Conservation (phyloP, 208 protist species). For the Trypanosomatidae sp. region DNA sequence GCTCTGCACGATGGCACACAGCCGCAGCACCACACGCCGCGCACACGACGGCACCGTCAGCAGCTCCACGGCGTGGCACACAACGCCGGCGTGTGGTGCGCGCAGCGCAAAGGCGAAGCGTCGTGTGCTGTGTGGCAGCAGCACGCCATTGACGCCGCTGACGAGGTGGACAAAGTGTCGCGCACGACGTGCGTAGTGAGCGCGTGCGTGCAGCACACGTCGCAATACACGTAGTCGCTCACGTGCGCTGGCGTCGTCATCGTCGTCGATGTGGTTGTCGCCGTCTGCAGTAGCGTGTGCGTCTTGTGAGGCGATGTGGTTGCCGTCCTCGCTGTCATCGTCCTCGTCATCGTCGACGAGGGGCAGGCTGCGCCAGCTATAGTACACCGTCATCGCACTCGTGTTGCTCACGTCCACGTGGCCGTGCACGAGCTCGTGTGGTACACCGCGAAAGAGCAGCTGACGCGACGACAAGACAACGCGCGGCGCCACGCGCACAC, state of each 20-base stretch:
- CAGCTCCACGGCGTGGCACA: slow-evolving; percentile 56
- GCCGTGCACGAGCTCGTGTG: slow-evolving; percentile 45
- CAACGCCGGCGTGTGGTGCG: slow-evolving; percentile 22
- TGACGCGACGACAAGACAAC: slow-evolving; percentile 47
- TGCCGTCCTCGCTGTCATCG: background rate
- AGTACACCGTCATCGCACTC: slow-evolving; percentile 65
- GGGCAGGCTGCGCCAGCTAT: too few species aligned
- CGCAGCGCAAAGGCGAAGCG: slow-evolving; percentile 61
- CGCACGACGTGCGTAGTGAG: slow-evolving; percentile 10
- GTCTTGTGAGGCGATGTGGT: too few species aligned
- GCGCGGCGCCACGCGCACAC: too few species aligned
- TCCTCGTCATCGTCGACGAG: background rate
- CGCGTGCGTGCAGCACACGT: slow-evolving; percentile 16
- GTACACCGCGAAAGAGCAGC: slow-evolving; percentile 30
- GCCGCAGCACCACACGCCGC: slow-evolving; percentile 44
- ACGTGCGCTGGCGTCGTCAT: too few species aligned
- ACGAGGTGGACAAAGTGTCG: slow-evolving; percentile 45
- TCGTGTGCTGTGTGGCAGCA: slow-evolving; percentile 38
- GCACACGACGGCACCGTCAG: slow-evolving; percentile 52
- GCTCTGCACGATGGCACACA: slow-evolving; percentile 28
- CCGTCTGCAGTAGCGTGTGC: too few species aligned
- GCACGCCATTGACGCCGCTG: slow-evolving; percentile 49
- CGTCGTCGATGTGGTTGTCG: too few species aligned
- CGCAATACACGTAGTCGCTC: too few species aligned
- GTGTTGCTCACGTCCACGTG: slow-evolving; percentile 36